Conservation (phyloP, 768 basidiomycete genomes). For the Terana coerulea region DNA sequence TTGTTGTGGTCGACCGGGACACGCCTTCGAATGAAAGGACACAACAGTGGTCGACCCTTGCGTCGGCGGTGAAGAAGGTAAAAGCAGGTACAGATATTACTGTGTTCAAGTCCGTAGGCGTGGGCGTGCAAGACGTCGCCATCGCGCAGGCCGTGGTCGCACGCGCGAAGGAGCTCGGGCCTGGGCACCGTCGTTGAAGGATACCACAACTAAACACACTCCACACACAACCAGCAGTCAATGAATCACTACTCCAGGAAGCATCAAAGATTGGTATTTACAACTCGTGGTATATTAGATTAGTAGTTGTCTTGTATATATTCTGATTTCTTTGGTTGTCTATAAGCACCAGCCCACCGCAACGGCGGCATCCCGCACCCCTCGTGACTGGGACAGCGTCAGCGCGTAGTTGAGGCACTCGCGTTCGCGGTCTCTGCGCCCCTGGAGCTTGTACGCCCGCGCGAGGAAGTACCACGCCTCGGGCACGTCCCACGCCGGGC, state of each 20-base stretch:
- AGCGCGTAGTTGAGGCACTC: constrained; percentile 75
- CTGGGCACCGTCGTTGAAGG: constrained; percentile 44
- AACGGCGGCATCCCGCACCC: constrained; percentile 57
- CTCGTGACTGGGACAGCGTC: constrained; percentile 53
- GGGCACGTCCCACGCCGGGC: constrained; percentile 83
- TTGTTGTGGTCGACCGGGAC: too few relatives aligned
- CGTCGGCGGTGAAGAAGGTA: constrained; percentile 14
- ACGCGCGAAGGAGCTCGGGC: constrained; percentile 49
- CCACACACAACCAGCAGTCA: too few relatives aligned
- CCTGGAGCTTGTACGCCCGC: constrained; percentile 74
- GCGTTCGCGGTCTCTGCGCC: constrained; percentile 62
- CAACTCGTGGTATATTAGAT: constrained; percentile 1
- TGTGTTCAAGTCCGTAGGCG: constrained; percentile 86
- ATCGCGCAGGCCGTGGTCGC: constrained; percentile 69
- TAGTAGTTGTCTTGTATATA: not conserved
- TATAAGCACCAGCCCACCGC: constrained; percentile 69
- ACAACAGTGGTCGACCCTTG: constrained; percentile 11
- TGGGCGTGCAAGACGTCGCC: constrained; percentile 85
- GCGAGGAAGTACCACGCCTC: constrained; percentile 95
- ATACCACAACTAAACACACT: too few relatives aligned
- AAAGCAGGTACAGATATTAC: constrained; percentile 41
- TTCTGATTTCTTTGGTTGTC: not conserved
- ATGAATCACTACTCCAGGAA: not conserved
- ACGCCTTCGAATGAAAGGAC: not conserved
- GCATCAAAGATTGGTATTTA: not conserved